Evolutionary conservation across 495 filamentous ascomycete genomes (phyloP).

Genomic region (Penicillium argentinense): DNA sequence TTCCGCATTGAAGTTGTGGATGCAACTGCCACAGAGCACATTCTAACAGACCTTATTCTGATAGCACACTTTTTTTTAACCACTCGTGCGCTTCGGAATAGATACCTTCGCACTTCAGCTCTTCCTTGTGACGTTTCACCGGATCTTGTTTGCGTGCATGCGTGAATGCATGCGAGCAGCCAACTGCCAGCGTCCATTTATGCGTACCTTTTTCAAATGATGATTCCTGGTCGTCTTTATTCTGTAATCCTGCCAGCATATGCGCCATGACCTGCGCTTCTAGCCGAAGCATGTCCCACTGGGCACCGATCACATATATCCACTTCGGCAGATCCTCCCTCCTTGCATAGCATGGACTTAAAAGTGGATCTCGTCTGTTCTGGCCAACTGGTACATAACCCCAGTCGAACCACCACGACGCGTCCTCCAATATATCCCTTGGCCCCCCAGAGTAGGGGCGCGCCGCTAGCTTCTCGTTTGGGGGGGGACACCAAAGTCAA

Average conservation of each 20-base stretch:
- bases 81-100: slow-evolving; percentile 24
- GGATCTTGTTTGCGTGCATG: slow-evolving; percentile 12
- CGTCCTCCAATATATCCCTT: slow-evolving; percentile 22
- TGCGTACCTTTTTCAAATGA: slow-evolving; percentile 25
- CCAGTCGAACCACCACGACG: slow-evolving; percentile 30
- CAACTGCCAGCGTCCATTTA: slow-evolving; percentile 31
- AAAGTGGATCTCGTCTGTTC: slow-evolving; percentile 33
- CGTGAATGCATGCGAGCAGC: slow-evolving; percentile 28
- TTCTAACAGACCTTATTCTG: no score
- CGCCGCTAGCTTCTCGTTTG: slow-evolving; percentile 21
- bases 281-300: slow-evolving; percentile 32
- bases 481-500: slow-evolving; percentile 31
- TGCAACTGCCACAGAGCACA: no score
- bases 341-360: slow-evolving; percentile 33
- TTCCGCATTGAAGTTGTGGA: no score
- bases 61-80: slow-evolving; percentile 20
- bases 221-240: slow-evolving; percentile 16
- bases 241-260: slow-evolving; percentile 25
- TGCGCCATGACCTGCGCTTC: slow-evolving; percentile 37
- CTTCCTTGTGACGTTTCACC: slow-evolving; percentile 8
- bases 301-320: slow-evolving; percentile 30
- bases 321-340: slow-evolving; percentile 29
- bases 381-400: slow-evolving; percentile 31
- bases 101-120: slow-evolving; percentile 12
- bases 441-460: slow-evolving; percentile 27